phyloP scores from a whole-genome alignment of 177 flowering plant species.

The Tripterygium wilfordii region DNA sequence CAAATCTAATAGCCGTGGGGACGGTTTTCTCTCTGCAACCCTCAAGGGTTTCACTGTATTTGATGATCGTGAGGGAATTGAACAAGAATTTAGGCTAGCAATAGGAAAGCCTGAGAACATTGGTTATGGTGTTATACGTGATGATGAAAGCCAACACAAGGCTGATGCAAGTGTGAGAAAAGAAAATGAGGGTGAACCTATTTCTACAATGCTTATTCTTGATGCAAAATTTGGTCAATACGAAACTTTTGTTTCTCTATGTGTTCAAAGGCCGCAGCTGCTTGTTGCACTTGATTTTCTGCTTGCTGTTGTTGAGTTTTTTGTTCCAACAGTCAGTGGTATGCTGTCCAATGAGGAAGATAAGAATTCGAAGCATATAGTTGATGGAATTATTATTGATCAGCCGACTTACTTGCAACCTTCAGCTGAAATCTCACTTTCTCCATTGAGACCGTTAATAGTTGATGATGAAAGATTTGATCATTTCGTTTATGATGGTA shows the following conservation, averaged over 20 bases:
- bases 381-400: conserved; percentile 64
- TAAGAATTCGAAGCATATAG: conserved; percentile 27
- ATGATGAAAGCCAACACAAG: conserved; percentile 11
- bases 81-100: conserved; percentile 70
- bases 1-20: conserved; percentile 67
- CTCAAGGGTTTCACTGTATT: conserved; percentile 68
- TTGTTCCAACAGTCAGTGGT: conserved; percentile 67
- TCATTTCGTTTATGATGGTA: conserved; percentile 80
- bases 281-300: conserved; percentile 98
- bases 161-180: conserved; percentile 12
- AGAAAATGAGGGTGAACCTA: conserved; percentile 18
- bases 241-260: conserved; percentile 52
- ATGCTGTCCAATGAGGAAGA: conserved; percentile 56
- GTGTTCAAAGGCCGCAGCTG: conserved; percentile 86
- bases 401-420: conserved; percentile 57
- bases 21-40: conserved; percentile 75
- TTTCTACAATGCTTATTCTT: conserved; percentile 79
- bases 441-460: conserved; percentile 73
- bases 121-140: conserved; percentile 16
- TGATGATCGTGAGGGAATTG: conserved; percentile 91
- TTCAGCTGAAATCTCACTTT: conserved; percentile 51
- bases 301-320: conserved; percentile 85
- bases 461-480: conserved; percentile 81
- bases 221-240: conserved; percentile 69
- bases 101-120: conserved; percentile 50